Percentiles rank a stretch among this genome's conserved stretches.
Conservation (phyloP, 768 basidiomycete species). For the Daedaleopsis nitida region DNA sequence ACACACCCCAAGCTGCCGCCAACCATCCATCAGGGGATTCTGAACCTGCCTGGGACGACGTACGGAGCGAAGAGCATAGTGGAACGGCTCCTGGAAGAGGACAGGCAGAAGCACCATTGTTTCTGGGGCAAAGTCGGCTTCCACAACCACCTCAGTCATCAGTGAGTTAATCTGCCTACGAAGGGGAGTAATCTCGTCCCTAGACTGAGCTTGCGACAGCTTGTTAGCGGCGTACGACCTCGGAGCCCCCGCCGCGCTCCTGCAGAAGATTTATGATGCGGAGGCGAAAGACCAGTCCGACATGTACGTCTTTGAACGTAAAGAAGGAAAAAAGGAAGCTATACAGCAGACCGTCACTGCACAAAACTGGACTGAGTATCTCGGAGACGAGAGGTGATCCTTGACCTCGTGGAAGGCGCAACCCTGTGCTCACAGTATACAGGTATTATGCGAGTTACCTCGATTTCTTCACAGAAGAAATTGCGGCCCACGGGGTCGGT, state of each 20-base stretch:
- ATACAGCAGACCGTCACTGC: conserved; percentile 35
- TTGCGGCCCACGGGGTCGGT: conserved; percentile 39
- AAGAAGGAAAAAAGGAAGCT: conserved; percentile 31
- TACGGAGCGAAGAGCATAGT: conserved; percentile 41
- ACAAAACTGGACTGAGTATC: conserved; percentile 51
- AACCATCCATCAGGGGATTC: conserved; percentile 38
- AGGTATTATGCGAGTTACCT: conserved; percentile 35
- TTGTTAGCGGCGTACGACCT: conserved; percentile 59
- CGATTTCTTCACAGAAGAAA: conserved; percentile 39
- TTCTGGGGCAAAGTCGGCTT: conserved; percentile 46
- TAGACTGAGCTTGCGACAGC: conserved; percentile 29
- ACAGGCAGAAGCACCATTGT: conserved; percentile 53
- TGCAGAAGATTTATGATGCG: conserved; percentile 52
- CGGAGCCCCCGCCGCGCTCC: conserved; percentile 46
- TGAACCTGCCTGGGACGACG: conserved; percentile 50
- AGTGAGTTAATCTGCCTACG: conserved; percentile 39
- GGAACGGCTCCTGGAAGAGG: conserved; percentile 49
- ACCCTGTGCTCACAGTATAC: conserved; percentile 21
- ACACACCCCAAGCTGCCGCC: conserved; percentile 4
- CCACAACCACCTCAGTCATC: conserved; percentile 63
- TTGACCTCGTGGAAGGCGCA: conserved; percentile 3
- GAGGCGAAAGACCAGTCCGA: conserved; percentile 43
- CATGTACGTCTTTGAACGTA: conserved; percentile 38
- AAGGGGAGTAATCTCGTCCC: neutral
- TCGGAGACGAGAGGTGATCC: conserved; percentile 50